Evolutionary conservation across 2,329 filamentous ascomycete genomes (phyloP).

Genomic region (Trichoderma sp.): DNA sequence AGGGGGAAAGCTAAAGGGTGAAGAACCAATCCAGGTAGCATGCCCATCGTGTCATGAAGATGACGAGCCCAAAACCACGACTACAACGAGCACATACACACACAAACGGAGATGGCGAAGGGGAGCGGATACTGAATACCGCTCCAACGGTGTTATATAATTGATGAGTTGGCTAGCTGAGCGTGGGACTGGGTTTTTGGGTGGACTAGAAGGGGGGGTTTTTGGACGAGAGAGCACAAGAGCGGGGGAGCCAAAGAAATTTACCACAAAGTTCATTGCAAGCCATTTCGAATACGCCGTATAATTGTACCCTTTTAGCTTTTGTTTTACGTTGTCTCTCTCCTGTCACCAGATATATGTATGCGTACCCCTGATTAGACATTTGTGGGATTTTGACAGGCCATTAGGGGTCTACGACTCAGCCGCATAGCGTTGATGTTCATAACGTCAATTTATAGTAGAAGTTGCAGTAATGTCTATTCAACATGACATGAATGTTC

Average conservation of each 20-base stretch:
- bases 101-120: background rate
- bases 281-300: constrained; percentile 2
- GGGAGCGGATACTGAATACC: constrained; percentile 1
- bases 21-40: background rate
- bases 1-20: background rate
- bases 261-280: constrained; percentile 11
- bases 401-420: background rate
- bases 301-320: background rate
- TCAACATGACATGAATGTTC: background rate
- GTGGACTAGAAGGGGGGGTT: background rate
- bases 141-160: constrained; percentile 10
- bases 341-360: background rate
- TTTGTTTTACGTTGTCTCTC: background rate
- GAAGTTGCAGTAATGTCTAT: background rate
- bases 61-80: background rate
- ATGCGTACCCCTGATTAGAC: background rate
- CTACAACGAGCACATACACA: background rate
- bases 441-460: background rate
- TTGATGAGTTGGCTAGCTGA: constrained; percentile 15
- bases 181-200: constrained; percentile 4
- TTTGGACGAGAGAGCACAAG: background rate
- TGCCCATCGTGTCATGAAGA: background rate
- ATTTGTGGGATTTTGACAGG: background rate
- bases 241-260: constrained; percentile 10
- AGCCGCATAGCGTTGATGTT: background rate